Base-by-base conservation (phyloP, 352 stramenopile species). In the Pythium sp. region DNA sequence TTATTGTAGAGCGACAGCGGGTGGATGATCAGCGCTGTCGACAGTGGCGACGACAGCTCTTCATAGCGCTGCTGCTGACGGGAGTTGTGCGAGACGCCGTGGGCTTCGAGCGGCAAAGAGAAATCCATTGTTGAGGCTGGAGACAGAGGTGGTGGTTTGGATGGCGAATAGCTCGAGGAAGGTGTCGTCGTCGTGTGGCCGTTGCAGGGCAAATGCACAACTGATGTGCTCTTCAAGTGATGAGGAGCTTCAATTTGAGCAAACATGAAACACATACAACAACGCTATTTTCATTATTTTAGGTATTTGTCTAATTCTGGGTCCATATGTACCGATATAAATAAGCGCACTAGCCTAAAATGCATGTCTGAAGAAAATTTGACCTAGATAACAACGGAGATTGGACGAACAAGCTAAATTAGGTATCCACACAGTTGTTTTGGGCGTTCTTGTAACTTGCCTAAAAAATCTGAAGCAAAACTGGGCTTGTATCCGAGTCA, bases 21-120 rank as follows among this genome's bases (percentile, higher is more conserved):
- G 66, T 93, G 85, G 38, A 90, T 67, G 64, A 93, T 91, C n/a
- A 93, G 72, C 32, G 81, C 84, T 24, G 67, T 68, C 41, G 67
- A 67, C 32, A 53, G 30, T 18, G 18, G 58, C 18, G 22, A 51
- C 8, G 53, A 46, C 36, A 49, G 26, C n/a, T 18, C 26, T 6
- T 61, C 28, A 32, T 65, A 18, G 20, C 15, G 8, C 14, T 53
- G 49, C 7, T 38, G 62, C 46, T 53, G 49, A 2, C 18, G 30
- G 2, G 22, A 15, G 47, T 43, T 55, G 51, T 55, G 51, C 51
- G 34, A 62, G 34, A 34, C 20, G 22, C 54, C 66, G 22, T 67
- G 60, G 18, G 28, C 51, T 41, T 67, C 66, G 28, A 71, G 66
- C 4, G 66, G 59, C 60, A 67, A 49, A 14, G 59, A 64, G 38